Evolutionary conservation across 352 stramenopile genomes (phyloP), one percentile per base, ranked within the genome.

Genomic region (Phytophthora vignae): DNA sequence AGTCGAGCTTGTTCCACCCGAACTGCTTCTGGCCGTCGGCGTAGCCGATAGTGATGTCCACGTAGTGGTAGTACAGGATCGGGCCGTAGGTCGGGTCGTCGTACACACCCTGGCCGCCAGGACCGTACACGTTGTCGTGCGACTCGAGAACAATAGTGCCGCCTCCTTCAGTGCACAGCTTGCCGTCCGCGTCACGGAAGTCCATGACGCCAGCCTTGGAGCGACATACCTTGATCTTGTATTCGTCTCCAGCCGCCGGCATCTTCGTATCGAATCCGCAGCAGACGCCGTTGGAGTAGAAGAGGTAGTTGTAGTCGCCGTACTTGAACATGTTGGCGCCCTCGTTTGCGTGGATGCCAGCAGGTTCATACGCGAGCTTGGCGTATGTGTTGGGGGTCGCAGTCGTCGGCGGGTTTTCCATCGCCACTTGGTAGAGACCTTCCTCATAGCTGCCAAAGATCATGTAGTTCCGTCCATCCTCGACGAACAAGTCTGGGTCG

Each of bases 1-100:
- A 87, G 62, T 76, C 78, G 63, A 87, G 74, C 27, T 78, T 80
- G 75, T 87, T 87, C 77, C 80, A 87, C n/a, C 80, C 77, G 40
- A 84, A 87, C 29, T 75, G 72, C 60, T 87, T 87, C 61, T 84
- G 49, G 12, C 80, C 75, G 52, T 87, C 80, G 0, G 72, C 69
- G 49, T 87, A 87, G 0, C 80, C 77, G 56, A 78, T 73, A 0
- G 31, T 76, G 1, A 50, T 87, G 65, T 87, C 44, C 0, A 87
- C 80, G 44, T 74, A 74, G 54, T 74, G 67, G 14, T 74, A 74
- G 53, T 74, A 74, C 46, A 74, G 27, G 29, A 74, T 57, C 14
- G 67, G 67, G 1, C 60, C 67, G 36, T 74, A 48, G 1, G 53
- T 74, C 8, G 67, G 67, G 46, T 74, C 67, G 15, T 74, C 54